These are phyloP conservation scores for Macrophomina pseudophaseolina DNA, from an alignment of 2,329 filamentous ascomycete species.

Conservation along the genomic window DNA sequence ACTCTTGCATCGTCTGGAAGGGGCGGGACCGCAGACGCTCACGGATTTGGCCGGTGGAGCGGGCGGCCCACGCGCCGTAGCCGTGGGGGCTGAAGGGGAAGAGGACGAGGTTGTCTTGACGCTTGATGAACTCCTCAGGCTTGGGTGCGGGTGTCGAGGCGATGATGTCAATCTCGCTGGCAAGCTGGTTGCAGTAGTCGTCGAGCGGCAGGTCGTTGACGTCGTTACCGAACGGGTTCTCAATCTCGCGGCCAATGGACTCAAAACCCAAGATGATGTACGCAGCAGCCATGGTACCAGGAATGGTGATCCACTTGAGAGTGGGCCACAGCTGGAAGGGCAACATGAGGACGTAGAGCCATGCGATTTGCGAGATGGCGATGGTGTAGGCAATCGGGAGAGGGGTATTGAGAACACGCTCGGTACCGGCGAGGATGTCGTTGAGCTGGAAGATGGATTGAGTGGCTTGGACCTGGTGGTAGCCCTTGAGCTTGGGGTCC, in stretches of 20 bases:
- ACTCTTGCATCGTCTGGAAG: conserved; percentile 29
- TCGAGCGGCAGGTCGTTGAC: conserved; percentile 82
- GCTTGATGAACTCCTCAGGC: conserved; percentile 58
- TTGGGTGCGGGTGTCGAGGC: conserved; percentile 62
- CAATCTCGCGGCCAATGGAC: conserved; percentile 76
- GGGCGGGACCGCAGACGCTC: conserved; percentile 21
- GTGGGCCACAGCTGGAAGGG: conserved; percentile 76
- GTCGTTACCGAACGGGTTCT: conserved; percentile 80
- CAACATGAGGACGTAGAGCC: conserved; percentile 79
- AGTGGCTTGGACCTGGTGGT: conserved; percentile 65
- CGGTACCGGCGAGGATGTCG: conserved; percentile 73
- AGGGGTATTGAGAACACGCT: conserved; percentile 81
- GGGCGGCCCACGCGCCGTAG: conserved; percentile 22
- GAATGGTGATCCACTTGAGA: conserved; percentile 76
- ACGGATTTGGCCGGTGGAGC: conserved; percentile 22
- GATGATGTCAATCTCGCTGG: conserved; percentile 75
- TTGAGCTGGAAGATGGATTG: conserved; percentile 68
- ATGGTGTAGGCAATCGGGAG: conserved; percentile 84
- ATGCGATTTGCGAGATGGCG: conserved; percentile 83
- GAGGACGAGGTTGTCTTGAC: conserved; percentile 58
- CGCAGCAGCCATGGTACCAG: conserved; percentile 67
- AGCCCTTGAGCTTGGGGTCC: conserved; percentile 57
- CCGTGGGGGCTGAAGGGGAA: conserved; percentile 58
- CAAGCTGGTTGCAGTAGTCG: conserved; percentile 75
- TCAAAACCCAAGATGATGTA: conserved; percentile 80